Evolutionary conservation across 2,329 filamentous ascomycete species (phyloP).

Genomic region (Dothideomycetes sp.): DNA sequence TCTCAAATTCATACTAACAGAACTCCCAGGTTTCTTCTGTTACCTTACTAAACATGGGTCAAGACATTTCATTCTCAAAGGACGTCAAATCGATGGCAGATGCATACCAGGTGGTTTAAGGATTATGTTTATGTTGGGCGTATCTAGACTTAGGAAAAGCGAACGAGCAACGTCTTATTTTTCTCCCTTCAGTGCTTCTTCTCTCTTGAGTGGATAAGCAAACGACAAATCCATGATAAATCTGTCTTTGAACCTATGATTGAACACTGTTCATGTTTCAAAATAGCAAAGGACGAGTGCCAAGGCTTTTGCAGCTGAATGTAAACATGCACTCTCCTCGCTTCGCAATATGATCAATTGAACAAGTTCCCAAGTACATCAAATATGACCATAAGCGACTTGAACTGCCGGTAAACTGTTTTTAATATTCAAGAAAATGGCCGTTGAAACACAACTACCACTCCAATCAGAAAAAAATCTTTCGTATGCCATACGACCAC

Average conservation of each 20-base stretch:
- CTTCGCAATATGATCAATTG: no score
- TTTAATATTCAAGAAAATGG: neutral
- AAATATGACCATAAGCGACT: no score
- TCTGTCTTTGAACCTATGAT: neutral
- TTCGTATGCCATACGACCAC: conserved; percentile 44
- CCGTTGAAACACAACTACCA: conserved; percentile 3
- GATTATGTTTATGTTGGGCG: neutral
- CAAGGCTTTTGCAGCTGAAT: conserved; percentile 2
- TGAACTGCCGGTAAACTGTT: no score
- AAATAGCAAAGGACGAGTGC: neutral
- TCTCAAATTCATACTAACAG: conserved; percentile 20
- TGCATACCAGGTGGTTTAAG: conserved; percentile 65
- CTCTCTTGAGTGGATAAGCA: neutral
- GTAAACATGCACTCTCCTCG: conserved; percentile 1
- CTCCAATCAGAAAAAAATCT: conserved; percentile 47
- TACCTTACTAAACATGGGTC: conserved; percentile 62
- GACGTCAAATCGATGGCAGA: conserved; percentile 70
- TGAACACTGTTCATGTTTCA: neutral
- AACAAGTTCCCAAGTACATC: no score
- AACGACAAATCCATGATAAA: neutral
- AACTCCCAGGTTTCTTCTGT: conserved; percentile 54
- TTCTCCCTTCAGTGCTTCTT: neutral
- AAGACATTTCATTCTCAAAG: conserved; percentile 74
- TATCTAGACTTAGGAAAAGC: conserved; percentile 11
- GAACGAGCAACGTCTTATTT: conserved; percentile 5